phyloP scores from a whole-genome alignment of 2,329 filamentous ascomycete species.

The Cordyceps farinosa region DNA sequence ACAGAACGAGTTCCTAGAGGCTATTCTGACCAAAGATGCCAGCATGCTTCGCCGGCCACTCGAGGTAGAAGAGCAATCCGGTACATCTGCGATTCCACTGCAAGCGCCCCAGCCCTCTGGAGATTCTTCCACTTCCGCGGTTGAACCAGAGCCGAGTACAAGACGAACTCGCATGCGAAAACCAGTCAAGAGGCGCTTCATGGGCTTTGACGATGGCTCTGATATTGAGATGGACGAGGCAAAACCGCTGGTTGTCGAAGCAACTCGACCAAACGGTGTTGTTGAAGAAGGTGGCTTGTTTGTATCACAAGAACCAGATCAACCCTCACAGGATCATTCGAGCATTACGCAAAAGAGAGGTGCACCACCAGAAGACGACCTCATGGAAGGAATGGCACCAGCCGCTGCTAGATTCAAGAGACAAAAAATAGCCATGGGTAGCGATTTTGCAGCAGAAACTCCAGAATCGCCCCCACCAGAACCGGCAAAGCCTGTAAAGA shows the following conservation, averaged over 20 bases:
- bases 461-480: constrained; percentile 23
- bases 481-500: constrained; percentile 39
- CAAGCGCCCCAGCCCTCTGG: constrained; percentile 7
- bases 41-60: constrained; percentile 66
- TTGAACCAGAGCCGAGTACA: constrained; percentile 21
- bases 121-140: constrained; percentile 5
- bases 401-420: constrained; percentile 75
- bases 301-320: constrained; percentile 48
- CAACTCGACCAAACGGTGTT: constrained; percentile 11
- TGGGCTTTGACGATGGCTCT: constrained; percentile 59
- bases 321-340: constrained; percentile 22
- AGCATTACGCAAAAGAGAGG: constrained; percentile 44
- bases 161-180: constrained; percentile 36
- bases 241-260: constrained; percentile 18
- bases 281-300: constrained; percentile 49
- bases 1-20: constrained; percentile 88
- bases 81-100: constrained; percentile 16
- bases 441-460: constrained; percentile 37
- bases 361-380: constrained; percentile 47
- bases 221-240: constrained; percentile 36
- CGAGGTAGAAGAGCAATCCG: constrained; percentile 41
- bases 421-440: constrained; percentile 61
- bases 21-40: constrained; percentile 78
- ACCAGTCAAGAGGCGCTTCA: constrained; percentile 59
- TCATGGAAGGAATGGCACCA: constrained; percentile 71